A percentile compares a stretch with the other conserved stretches of the same genome.
Conservation (phyloP, 2,329 filamentous ascomycete species). For the Emergomyces orientalis region DNA sequence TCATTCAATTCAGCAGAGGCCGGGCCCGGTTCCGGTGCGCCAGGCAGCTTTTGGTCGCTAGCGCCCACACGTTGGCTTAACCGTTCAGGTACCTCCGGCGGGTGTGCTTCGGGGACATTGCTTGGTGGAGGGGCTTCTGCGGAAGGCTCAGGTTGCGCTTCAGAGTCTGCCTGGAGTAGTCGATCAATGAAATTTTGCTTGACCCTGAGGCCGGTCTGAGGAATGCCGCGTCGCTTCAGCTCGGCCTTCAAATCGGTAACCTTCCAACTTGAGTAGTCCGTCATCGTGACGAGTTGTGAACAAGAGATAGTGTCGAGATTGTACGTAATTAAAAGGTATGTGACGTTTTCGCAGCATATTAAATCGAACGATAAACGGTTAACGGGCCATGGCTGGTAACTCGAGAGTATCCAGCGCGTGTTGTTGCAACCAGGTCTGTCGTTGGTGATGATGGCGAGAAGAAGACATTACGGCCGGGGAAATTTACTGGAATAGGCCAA, state of each 20-base stretch:
- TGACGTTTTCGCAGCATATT: background rate
- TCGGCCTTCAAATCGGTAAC: slow-evolving; percentile 67
- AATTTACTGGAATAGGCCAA: background rate
- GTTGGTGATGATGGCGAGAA: background rate
- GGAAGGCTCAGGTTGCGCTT: slow-evolving; percentile 10
- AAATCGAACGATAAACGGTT: background rate
- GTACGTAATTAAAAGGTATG: background rate
- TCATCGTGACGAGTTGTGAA: slow-evolving; percentile 29
- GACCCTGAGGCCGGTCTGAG: slow-evolving; percentile 60
- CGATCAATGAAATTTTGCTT: slow-evolving; percentile 57
- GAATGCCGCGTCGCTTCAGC: slow-evolving; percentile 61
- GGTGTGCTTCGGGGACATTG: slow-evolving; percentile 2
- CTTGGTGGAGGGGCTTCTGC: slow-evolving; percentile 10
- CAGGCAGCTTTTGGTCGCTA: slow-evolving; percentile 7
- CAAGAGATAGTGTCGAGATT: background rate
- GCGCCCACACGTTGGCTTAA: background rate
- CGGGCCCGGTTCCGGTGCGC: background rate
- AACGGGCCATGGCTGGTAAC: slow-evolving; percentile 1
- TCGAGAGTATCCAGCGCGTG: background rate
- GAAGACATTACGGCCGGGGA: background rate
- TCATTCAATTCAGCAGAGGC: background rate
- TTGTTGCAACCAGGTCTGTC: background rate
- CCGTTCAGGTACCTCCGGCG: background rate
- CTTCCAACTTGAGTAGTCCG: slow-evolving; percentile 53
- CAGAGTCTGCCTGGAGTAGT: slow-evolving; percentile 40